phyloP scores from a whole-genome alignment of 768 basidiomycete species.

The Auriscalpium microsporum region DNA sequence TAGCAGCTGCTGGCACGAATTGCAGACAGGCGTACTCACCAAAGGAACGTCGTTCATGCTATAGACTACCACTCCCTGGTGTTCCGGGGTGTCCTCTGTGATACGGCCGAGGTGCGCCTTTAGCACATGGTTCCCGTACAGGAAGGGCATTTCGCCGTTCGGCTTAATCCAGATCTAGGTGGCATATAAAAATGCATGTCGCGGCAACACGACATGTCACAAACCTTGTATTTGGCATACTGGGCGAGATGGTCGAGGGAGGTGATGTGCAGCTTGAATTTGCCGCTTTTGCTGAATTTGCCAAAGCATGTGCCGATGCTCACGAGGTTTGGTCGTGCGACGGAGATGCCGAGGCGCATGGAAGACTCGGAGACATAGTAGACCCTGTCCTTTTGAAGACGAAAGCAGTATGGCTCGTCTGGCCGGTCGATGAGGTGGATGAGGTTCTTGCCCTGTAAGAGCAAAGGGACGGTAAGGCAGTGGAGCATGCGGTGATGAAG shows the following conservation, averaged over 20 bases:
- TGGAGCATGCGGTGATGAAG: not conserved
- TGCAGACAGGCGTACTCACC: conserved; percentile 30
- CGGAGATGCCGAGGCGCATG: conserved; percentile 86
- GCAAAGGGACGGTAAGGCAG: not conserved
- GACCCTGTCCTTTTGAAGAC: conserved; percentile 88
- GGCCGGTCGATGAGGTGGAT: conserved; percentile 91
- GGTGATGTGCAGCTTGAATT: conserved; percentile 96
- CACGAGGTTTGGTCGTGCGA: conserved; percentile 87
- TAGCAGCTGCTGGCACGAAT: not conserved
- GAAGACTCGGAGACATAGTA: conserved; percentile 95
- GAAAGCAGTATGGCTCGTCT: conserved; percentile 94
- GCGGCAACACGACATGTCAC: conserved; percentile 6
- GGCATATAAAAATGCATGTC: not conserved
- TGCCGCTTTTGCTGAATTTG: conserved; percentile 94
- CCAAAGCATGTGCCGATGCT: conserved; percentile 95
- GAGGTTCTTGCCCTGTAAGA: conserved; percentile 81
- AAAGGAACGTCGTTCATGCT: conserved; percentile 94
- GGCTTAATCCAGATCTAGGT: conserved; percentile 95
- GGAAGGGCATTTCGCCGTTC: conserved; percentile 98
- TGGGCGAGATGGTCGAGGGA: conserved; percentile 88
- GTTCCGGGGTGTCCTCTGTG: conserved; percentile 97
- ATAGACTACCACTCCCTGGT: conserved; percentile 95
- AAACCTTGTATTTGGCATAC: conserved; percentile 96
- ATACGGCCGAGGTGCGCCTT: conserved; percentile 99
- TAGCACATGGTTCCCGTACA: conserved; percentile 97